Evolutionary conservation across 2,329 filamentous ascomycete genomes (phyloP), one percentile per base, ranked within the genome.

Genomic region (Byssochlamys sp.): DNA sequence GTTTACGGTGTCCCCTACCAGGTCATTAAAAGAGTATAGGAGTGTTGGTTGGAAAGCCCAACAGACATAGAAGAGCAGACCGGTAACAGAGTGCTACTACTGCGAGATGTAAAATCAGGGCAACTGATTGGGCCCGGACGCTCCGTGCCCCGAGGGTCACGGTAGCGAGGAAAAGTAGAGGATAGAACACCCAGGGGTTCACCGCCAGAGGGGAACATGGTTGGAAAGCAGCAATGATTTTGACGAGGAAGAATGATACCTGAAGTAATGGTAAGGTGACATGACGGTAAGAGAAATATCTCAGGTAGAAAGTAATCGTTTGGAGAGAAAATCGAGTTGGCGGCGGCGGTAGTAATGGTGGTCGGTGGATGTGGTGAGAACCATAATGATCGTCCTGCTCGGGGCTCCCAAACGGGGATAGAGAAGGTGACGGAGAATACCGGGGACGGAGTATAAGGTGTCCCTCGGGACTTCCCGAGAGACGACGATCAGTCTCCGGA

Each of bases 191-290:
- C 70, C 81, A 81, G 5, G 83, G 76, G 51, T 81, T 85, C n/a
- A 83, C 79, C 50, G 84, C 84, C 58, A 85, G 85, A 0, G 90
- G 90, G 69, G 84, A 84, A 70, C 91, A 96, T 0, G 86, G 82
- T 52, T 81, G 78, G 2, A 81, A 79, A 9, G 94, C 73, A 0
- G 84, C 83, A 11, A 80, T 73, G 7, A 91, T 73, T 71, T 95
- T 96, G 54, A 81, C 62, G 4, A 87, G 69, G 64, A 95, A 91
- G 1, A 91, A 64, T 0, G 71, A 64, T 2, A 89, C 72, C 53
- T 86, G 85, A 24, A 81, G 61, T 4, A 75, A 55, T 53, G 67
- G 72, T 69, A 70, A 71, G 66, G 61, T 72, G 70, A 33, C 58
- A 67, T 6, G 56, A 58, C 49, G 62, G 61, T 65, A 68, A 73